Conservation (phyloP, 2,329 filamentous ascomycete genomes). For the Tolypocladium inflatum region DNA sequence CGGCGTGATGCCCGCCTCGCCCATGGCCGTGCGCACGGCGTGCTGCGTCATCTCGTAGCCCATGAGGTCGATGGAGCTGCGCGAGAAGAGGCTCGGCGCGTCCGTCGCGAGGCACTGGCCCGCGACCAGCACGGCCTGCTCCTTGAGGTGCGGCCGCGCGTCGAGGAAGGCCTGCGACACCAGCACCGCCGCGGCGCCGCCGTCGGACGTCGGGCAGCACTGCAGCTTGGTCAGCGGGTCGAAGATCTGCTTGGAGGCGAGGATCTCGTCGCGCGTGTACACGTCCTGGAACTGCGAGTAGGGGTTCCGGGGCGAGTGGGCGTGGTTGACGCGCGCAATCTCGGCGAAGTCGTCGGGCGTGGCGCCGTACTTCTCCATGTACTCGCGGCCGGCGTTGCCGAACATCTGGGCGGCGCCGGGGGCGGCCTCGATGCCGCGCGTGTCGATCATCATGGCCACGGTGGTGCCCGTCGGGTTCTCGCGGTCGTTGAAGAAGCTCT, state of each 20-base stretch:
- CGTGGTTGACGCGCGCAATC: slow-evolving; percentile 87
- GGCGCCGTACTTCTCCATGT: slow-evolving; percentile 93
- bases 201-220: slow-evolving; percentile 94
- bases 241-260: slow-evolving; percentile 63
- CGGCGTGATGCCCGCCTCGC: slow-evolving; percentile 61
- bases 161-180: slow-evolving; percentile 86
- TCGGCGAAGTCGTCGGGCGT: slow-evolving; percentile 82
- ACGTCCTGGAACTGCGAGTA: slow-evolving; percentile 97
- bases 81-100: slow-evolving; percentile 66
- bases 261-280: slow-evolving; percentile 78
- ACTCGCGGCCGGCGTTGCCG: slow-evolving; percentile 86
- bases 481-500: slow-evolving; percentile 77
- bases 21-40: slow-evolving; percentile 60
- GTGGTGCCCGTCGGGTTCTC: slow-evolving; percentile 69
- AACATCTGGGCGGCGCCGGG: slow-evolving; percentile 90
- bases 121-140: slow-evolving; percentile 79
- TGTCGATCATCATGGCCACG: slow-evolving; percentile 70
- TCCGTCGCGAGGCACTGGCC: slow-evolving; percentile 87
- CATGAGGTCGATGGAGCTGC: slow-evolving; percentile 76
- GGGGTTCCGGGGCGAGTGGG: slow-evolving; percentile 83
- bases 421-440: slow-evolving; percentile 70
- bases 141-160: slow-evolving; percentile 69
- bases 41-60: slow-evolving; percentile 75
- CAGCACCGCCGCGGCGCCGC: slow-evolving; percentile 77
- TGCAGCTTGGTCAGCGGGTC: slow-evolving; percentile 93